Percentiles rank a stretch among this genome's conserved stretches.
These are phyloP conservation scores for Fusarium poae DNA, from an alignment of 2,329 filamentous ascomycete species.

Conservation along the genomic window DNA sequence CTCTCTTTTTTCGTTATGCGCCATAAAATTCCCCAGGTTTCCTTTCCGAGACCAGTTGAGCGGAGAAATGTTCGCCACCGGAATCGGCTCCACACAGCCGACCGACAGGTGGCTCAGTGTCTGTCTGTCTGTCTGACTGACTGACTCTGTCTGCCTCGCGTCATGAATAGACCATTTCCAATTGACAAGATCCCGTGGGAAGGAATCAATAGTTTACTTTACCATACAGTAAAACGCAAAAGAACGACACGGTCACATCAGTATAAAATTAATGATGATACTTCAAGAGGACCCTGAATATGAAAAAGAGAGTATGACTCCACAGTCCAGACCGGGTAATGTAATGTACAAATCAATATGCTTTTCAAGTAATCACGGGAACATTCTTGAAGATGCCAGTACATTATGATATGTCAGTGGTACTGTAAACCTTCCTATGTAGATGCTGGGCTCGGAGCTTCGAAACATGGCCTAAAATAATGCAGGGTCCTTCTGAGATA, in stretches of 20 bases:
- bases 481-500: constrained; percentile 39
- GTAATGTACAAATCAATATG: background rate
- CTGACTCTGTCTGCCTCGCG: background rate
- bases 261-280: background rate
- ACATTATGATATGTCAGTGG: constrained; percentile 1
- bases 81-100: background rate
- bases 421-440: constrained; percentile 3
- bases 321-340: constrained; percentile 2
- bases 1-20: constrained; percentile 5
- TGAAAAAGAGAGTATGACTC: background rate
- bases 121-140: background rate
- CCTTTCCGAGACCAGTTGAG: constrained; percentile 25
- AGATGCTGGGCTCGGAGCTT: background rate
- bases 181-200: constrained; percentile 1
- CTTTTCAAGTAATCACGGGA: background rate
- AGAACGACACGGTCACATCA: constrained; percentile 1
- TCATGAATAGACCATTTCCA: background rate
- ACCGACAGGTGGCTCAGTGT: background rate
- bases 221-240: background rate
- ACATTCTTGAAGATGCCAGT: constrained; percentile 6
- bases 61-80: constrained; percentile 1
- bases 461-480: constrained; percentile 19
- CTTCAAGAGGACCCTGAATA: background rate
- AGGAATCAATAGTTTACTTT: background rate
- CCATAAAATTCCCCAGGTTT: constrained; percentile 35